Base-by-base conservation (phyloP, 495 filamentous ascomycete species). In the Penicillium chermesinum region DNA sequence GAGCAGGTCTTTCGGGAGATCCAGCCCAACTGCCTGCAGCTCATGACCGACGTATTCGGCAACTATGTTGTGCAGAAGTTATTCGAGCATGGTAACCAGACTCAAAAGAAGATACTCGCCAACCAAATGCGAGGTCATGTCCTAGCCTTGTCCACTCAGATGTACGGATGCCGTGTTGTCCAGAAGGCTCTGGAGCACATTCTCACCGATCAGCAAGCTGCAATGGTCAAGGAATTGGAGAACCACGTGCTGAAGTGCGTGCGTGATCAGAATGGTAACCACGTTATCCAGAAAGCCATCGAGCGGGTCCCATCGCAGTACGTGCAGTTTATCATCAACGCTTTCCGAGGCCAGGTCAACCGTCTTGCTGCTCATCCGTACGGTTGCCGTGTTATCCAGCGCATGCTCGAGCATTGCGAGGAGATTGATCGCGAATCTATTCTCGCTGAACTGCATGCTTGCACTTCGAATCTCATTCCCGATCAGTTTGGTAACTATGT, bases 1-100 rank as follows among this genome's bases (percentile, higher is more conserved):
- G 88, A 95, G n/a, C 83, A 85, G 38, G 83, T 97, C 2, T 98
- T 96, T 71, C 74, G 74, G 0, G 94, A 97, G 61, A 87, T 98
- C 32, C 75, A 82, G 53, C 79, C 83, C 0, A 91, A 97, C 57
- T 79, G 83, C 7, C 56, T 95, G 32, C 89, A 91, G 61, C 71
- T 97, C 35, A 96, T 95, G 89, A 91, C 85, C 9, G 94, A 97
- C 61, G 85, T 96, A 12, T 97, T 96, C 61, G 93, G 93, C 14
- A 98, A 98, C 66, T 98, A 97, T 60, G 93, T 98, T 30, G 93
- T 97, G 17, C 93, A 98, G 58, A 97, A 96, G 63, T 82, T 97
- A 52, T 97, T 96, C 54, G 91, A 97, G 67, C 89, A 97, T 59
- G 94, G 94, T 22, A 95, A 90, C 52, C 91, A 96, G 63, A 75